A percentile compares a stretch with the other conserved stretches of the same genome.
These are phyloP conservation scores for Fraxinus pennsylvanica DNA, from an alignment of 257 asterid genomes.

Conservation along the genomic window DNA sequence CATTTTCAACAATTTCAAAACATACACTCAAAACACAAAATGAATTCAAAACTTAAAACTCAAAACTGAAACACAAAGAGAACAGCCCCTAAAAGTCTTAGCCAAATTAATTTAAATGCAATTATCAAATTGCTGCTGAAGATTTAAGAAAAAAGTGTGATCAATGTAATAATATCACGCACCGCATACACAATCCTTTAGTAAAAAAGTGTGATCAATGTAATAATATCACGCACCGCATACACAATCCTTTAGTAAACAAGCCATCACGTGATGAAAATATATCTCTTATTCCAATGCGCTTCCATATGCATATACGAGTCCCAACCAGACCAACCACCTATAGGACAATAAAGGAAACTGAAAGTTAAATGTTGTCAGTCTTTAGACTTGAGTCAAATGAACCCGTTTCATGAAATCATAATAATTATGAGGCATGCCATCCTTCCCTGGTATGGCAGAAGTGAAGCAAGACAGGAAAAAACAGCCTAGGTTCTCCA, in stretches of 20 bases:
- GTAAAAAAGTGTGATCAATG: constrained; percentile 16
- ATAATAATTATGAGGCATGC: constrained; percentile 3
- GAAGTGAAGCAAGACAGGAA: constrained; percentile 10
- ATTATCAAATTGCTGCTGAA: background rate
- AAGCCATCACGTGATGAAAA: constrained; percentile 85
- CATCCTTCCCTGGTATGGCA: constrained; percentile 12
- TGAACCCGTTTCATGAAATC: background rate
- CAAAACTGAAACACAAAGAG: no score
- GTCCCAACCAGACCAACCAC: constrained; percentile 95
- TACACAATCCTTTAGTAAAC: constrained; percentile 77
- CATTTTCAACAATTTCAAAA: no score
- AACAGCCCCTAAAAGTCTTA: background rate
- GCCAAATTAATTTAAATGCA: background rate
- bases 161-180: constrained; percentile 33
- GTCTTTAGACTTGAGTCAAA: constrained; percentile 16
- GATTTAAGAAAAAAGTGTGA: background rate
- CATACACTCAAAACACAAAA: no score
- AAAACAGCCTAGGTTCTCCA: constrained; percentile 8
- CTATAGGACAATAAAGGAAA: constrained; percentile 39
- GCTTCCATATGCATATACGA: constrained; percentile 89
- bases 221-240: constrained; percentile 65
- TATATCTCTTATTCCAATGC: constrained; percentile 64
- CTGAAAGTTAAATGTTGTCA: constrained; percentile 24
- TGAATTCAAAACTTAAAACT: no score
- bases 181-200: constrained; percentile 89